Base-by-base conservation (phyloP, 371 early-diverging fungal genomes). In the Mortierella sp. region DNA sequence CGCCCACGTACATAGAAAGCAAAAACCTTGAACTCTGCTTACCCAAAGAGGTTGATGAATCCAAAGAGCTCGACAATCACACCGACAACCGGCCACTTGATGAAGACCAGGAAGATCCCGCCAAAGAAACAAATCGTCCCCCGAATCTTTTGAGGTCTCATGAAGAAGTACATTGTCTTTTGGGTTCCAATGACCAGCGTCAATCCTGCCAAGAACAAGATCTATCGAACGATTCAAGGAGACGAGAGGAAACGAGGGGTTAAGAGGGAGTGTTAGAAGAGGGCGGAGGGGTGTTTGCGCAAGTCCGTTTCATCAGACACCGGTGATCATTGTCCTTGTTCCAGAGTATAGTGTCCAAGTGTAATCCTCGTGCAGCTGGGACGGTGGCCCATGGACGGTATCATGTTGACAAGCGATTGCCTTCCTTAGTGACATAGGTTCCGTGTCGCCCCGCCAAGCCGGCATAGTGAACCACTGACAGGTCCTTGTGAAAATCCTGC, bases 11-110 rank as follows among this genome's bases (percentile, higher is more conserved):
- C 67, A 43, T 34, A 47, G 14, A 14, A 16, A 50, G 10, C 53
- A 22, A 64, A 41, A 44, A 14, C 9, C 50, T 63, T n/a, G 64
- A 8, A 31, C 19, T 19, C 4, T 5, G 65, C 87, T 66, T 91
- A 96, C 96, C 98, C 99, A 90, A 99, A 99, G 64, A 99, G 86
- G 85, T 99, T 98, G 66, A 98, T 87, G 77, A 99, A 97, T 1
- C 98, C 99, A 90, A 98, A 95, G 5, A 93, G 79, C 86, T 99
- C 98, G 61, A 98, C 88, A 48, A 91, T 40, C 70, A 99, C 94
- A n/a, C 99, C 98, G 64, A 96, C 74, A n/a, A 96, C 85, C 44
- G 98, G 94, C 92, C 94, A 95, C 83, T 94, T 94, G 66, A 94
- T 66, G 78, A 99, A 92, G 11, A 99, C 96, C 39, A 99, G 80